Percentiles rank a stretch among this genome's conserved stretches.
phyloP scores from a whole-genome alignment of 2,329 filamentous ascomycete species.

The Fusarium hainanense region DNA sequence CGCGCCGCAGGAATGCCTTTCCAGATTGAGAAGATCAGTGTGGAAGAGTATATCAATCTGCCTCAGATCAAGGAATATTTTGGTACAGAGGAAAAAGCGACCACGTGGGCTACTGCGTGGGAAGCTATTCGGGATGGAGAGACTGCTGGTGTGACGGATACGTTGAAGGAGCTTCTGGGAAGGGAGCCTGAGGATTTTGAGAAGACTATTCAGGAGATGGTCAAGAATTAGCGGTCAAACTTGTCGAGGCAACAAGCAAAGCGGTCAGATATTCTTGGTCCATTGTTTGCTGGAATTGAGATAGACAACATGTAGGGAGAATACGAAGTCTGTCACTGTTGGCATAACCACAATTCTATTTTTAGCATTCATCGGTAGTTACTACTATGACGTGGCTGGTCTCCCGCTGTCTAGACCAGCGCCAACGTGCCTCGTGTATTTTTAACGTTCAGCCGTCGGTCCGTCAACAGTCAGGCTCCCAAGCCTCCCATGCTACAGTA shows the following conservation, averaged over 20 bases:
- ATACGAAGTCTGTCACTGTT: background rate
- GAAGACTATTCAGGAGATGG: conserved; percentile 12
- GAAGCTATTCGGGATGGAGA: conserved; percentile 29
- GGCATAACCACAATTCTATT: background rate
- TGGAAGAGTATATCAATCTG: conserved; percentile 27
- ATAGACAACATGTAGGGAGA: background rate
- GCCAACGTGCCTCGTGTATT: background rate
- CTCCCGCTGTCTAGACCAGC: background rate
- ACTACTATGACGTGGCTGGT: background rate
- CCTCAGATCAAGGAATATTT: conserved; percentile 21
- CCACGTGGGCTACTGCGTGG: conserved; percentile 36
- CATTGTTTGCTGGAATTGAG: background rate
- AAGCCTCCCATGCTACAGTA: too few relatives aligned
- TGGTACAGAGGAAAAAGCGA: background rate
- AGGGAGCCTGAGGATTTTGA: conserved; percentile 30
- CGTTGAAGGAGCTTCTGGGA: conserved; percentile 5
- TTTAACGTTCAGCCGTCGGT: background rate
- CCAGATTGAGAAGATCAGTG: conserved; percentile 10
- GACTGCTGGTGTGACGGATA: conserved; percentile 9
- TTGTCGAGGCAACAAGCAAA: too few relatives aligned
- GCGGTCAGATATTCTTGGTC: background rate
- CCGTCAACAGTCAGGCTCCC: too few relatives aligned
- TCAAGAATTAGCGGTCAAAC: background rate
- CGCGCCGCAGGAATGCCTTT: background rate
- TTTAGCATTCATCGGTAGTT: background rate